phyloP scores from a whole-genome alignment of 768 basidiomycete genomes.

The Ephemerocybe angulata region DNA sequence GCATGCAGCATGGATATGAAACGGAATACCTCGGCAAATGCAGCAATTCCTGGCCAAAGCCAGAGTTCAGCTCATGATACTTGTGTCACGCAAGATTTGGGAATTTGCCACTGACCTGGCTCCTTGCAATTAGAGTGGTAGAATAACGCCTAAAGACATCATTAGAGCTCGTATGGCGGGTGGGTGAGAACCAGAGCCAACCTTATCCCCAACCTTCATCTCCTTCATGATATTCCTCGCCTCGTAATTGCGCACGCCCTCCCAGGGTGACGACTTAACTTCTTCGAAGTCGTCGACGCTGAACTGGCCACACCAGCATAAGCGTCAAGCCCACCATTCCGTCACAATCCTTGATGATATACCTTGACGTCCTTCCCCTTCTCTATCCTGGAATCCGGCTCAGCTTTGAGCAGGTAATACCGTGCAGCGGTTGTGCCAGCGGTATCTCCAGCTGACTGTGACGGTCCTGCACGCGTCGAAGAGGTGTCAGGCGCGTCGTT shows the following conservation, averaged over 20 bases:
- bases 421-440: too few species aligned
- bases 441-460: too few species aligned
- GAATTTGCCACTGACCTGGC: conserved; percentile 49
- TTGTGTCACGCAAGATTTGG: background rate
- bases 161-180: background rate
- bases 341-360: conserved; percentile 7
- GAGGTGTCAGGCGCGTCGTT: too few species aligned
- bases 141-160: conserved; percentile 68
- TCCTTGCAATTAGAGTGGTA: conserved; percentile 86
- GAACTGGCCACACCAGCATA: conserved; percentile 45
- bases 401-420: conserved; percentile 82
- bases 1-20: background rate
- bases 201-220: conserved; percentile 75
- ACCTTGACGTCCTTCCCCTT: conserved; percentile 88
- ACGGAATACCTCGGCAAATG: conserved; percentile 72
- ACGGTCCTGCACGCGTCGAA: too few species aligned
- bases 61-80: background rate
- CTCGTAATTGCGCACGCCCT: conserved; percentile 83
- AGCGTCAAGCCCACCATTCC: background rate
- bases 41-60: conserved; percentile 60
- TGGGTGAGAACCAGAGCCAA: conserved; percentile 23
- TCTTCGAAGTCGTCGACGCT: conserved; percentile 83
- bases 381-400: conserved; percentile 78
- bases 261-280: conserved; percentile 71
- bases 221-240: conserved; percentile 81